Evolutionary conservation across 257 asterid genomes (phyloP), one percentile per base, ranked within the genome.

Genomic region (Ophiorrhiza pumila): DNA sequence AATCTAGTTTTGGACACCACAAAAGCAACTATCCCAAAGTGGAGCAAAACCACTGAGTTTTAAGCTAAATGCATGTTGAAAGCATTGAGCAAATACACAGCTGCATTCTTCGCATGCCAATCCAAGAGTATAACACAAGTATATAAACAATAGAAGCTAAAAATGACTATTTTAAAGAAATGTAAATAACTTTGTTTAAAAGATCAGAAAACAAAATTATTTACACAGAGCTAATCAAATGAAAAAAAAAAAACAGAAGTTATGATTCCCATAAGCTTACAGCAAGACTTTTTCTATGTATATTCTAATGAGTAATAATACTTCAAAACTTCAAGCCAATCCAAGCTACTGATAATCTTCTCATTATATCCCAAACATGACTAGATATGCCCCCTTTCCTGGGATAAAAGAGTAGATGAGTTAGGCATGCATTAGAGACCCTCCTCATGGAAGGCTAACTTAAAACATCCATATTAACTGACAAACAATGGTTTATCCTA

Each of bases 281-380:
- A 70, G 12, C 74, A 71, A 56, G 39, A 23, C 46, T 52, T 37
- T 32, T 23, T 42, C 66, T 41, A 70, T 56, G 42, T 70, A 70
- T 25, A 41, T 13, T 41, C 55, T 71, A 23, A 25, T 15, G 41
- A n/a, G 69, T 64, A 64, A 63, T 46, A 55, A n/a, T 39, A 23
- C 9, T 39, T 45, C 37, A 56, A 41, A 55, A 55, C 66, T 71
- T 29, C 74, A 71, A 56, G 56, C 56, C 74, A 71, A 41, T 56
- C 74, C 74, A 56, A 43, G 52, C 52, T 70, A 70, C 74, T 65
- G 55, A n/a, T 45, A 15, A 56, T 11, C 74, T 39, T 71, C 56
- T 15, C 42, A 23, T 31, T 37, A 34, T 23, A 69, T 20, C 42
- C 2, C 20, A 34, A 32, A 34, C n/a, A 22, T 10, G n/a, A 18